A percentile compares a stretch with the other conserved stretches of the same genome.
phyloP scores from a whole-genome alignment of 495 filamentous ascomycete species.

The Lepraria neglecta region DNA sequence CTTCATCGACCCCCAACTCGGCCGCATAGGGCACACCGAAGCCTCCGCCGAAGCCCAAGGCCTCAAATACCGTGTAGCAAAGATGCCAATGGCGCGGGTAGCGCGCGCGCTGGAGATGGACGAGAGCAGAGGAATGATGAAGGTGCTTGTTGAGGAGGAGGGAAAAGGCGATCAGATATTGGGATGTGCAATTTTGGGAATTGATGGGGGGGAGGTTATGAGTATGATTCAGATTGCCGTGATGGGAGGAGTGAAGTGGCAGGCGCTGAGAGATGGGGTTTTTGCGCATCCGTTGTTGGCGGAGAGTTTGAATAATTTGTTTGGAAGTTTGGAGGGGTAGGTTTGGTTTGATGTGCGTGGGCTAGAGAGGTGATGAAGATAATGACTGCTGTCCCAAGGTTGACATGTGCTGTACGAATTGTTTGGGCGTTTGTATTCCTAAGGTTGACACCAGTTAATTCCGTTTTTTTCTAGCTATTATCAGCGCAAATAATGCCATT shows the following conservation, averaged over 20 bases:
- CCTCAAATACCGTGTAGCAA: constrained; percentile 35
- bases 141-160: constrained; percentile 42
- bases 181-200: constrained; percentile 44
- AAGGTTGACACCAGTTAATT: too few species aligned
- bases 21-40: constrained; percentile 43
- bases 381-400: too few species aligned
- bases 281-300: constrained; percentile 47
- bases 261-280: constrained; percentile 38
- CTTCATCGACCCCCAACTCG: constrained; percentile 50
- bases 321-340: constrained; percentile 33
- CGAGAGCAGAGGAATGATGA: constrained; percentile 47
- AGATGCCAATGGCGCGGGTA: constrained; percentile 47
- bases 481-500: too few species aligned
- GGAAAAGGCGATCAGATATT: constrained; percentile 36
- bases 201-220: constrained; percentile 52
- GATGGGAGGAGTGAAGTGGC: constrained; percentile 39
- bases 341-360: not conserved
- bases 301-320: constrained; percentile 48
- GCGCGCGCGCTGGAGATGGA: constrained; percentile 48
- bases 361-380: too few species aligned
- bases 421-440: too few species aligned
- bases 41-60: constrained; percentile 30
- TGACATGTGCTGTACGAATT: too few species aligned
- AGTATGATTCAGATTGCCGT: constrained; percentile 47
- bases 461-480: too few species aligned